Base-by-base conservation (phyloP, 2,329 filamentous ascomycete genomes). In the Dryadomyces quercus-mongolicae region DNA sequence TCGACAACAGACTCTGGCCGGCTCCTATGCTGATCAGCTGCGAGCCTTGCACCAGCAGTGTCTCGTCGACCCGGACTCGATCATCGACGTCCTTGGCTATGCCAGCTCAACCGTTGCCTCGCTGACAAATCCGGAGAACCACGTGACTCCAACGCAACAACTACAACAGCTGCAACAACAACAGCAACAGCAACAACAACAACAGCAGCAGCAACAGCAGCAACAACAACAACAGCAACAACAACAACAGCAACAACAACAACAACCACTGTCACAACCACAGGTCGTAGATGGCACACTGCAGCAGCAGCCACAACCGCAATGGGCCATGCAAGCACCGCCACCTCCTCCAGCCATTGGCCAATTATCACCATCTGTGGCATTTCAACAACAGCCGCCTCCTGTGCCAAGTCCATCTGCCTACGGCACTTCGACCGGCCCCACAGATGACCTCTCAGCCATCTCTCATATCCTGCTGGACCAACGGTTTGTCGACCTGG, bases 401-500 rank as follows among this genome's bases (percentile, higher is more conserved):
- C 16, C 34, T 10, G 25, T 4, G 5, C 12, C 45, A 12, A 20
- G 18, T 42, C 20, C 13, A 5, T 18, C 21, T 34, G 34, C 34
- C 12, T 21, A 9, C 38, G 13, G 3, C n/a, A 18, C n/a, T 7
- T n/a, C 40, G 25, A 16, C 8, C n/a, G 45, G n/a, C 4, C 42
- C 50, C 9, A 50, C 31, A 3, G 62, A 59, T 12, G 62, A 63
- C n/a, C 51, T 62, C 25, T 58, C 59, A 5, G 57, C 59, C 0
- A 69, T 69, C 2, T 67, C 64, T 0, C 64, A 61, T 6, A 49
- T 62, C 13, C 52, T 62, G 12, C 48, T 63, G 20, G 60, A 61
- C 20, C 57, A 59, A 46, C 53, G 58, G 36, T 63, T 62, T 40
- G 34, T 62, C 25, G 58, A 62, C 34, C 57, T 62, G 48, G 61